Percentiles rank a stretch among this genome's conserved stretches.
Conservation (phyloP, 2,329 filamentous ascomycete species). For the Myrmaecium sp. region DNA sequence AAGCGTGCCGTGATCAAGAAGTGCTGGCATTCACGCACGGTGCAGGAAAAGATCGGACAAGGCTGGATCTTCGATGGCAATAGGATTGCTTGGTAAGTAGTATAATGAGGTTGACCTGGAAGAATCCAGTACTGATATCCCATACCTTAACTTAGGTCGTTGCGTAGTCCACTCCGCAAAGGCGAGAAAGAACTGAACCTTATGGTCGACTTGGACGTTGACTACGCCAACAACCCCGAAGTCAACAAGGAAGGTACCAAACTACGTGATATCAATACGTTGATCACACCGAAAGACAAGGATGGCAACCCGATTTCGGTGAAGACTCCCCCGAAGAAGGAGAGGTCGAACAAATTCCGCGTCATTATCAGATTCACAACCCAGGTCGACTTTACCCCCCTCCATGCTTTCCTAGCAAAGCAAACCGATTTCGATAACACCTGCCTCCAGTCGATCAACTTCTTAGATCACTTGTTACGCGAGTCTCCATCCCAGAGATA, state of each 20-base stretch:
- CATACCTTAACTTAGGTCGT: constrained; percentile 8
- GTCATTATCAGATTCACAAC: constrained; percentile 49
- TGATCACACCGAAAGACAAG: constrained; percentile 3
- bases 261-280: constrained; percentile 10
- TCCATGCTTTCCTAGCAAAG: constrained; percentile 49
- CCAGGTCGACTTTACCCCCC: constrained; percentile 47
- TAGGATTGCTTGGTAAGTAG: constrained; percentile 63
- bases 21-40: constrained; percentile 50
- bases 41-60: constrained; percentile 38
- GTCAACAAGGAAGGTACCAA: too few species aligned
- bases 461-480: constrained; percentile 77
- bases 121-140: not conserved
- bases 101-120: constrained; percentile 2
- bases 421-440: constrained; percentile 43
- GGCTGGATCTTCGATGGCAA: constrained; percentile 68
- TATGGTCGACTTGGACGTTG: constrained; percentile 55
- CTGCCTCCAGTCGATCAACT: constrained; percentile 70
- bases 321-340: constrained; percentile 6
- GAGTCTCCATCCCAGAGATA: constrained; percentile 55
- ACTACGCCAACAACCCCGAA: constrained; percentile 32
- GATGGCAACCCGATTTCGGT: too few species aligned
- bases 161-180: too few species aligned
- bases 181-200: constrained; percentile 23
- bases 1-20: constrained; percentile 55
- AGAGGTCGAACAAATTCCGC: constrained; percentile 34